Percentiles rank a stretch among this genome's conserved stretches.
Conservation (phyloP, 202 grass and related monocot species). For the Digitaria exilis region DNA sequence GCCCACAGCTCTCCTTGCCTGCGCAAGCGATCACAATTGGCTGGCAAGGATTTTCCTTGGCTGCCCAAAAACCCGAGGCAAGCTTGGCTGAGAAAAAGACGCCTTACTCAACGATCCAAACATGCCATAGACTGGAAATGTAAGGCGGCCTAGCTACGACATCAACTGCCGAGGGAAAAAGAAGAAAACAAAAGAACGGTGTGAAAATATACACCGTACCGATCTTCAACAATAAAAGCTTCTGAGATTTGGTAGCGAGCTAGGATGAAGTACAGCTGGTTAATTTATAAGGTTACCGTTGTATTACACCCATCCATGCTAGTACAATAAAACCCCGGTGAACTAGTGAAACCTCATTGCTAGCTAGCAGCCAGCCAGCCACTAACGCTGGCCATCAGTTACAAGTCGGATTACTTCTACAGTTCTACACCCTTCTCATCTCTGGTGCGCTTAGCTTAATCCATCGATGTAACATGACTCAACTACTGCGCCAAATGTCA, state of each 20-base stretch:
- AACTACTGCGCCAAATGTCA: slow-evolving; percentile 30
- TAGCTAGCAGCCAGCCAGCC: not conserved
- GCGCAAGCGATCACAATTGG: too few relatives aligned
- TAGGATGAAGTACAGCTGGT: not conserved
- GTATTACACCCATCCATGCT: not conserved
- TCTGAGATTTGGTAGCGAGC: not conserved
- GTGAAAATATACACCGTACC: not conserved
- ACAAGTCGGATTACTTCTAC: not conserved
- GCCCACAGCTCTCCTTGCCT: too few relatives aligned
- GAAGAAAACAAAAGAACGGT: not conserved
- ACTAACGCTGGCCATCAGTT: not conserved
- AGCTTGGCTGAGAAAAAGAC: too few relatives aligned
- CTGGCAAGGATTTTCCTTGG: too few relatives aligned
- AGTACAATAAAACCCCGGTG: not conserved
- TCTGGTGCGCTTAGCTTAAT: too few relatives aligned
- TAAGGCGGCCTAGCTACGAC: not conserved
- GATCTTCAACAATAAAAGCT: not conserved
- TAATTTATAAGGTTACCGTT: not conserved
- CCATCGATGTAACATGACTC: slow-evolving; percentile 33
- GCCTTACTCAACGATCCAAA: too few relatives aligned
- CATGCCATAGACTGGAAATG: not conserved
- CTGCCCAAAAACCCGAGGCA: too few relatives aligned
- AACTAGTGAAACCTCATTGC: not conserved
- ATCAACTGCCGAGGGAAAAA: not conserved
- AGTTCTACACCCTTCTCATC: not conserved